Conservation (phyloP, 371 early-diverging fungal genomes). For the Syncephalis plumigaleata region DNA sequence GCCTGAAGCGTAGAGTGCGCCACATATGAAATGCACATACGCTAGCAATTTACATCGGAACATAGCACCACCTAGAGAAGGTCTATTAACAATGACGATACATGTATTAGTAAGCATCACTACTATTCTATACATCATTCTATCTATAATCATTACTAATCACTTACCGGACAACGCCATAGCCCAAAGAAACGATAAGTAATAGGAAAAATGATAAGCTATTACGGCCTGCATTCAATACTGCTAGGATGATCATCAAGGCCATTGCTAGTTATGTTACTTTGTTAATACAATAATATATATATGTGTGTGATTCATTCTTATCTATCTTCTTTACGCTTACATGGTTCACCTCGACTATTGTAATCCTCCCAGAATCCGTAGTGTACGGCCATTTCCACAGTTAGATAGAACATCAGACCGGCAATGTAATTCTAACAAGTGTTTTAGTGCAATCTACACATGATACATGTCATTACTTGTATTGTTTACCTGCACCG, state of each 20-base stretch:
- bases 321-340: too few relatives aligned
- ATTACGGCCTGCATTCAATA: slow-evolving; percentile 79
- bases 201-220: slow-evolving; percentile 90
- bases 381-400: slow-evolving; percentile 84
- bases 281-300: slow-evolving; percentile 5
- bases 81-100: slow-evolving; percentile 24
- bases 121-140: background rate
- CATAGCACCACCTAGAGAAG: slow-evolving; percentile 82
- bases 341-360: slow-evolving; percentile 36
- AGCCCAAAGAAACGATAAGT: slow-evolving; percentile 85
- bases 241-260: slow-evolving; percentile 38
- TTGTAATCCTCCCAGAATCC: slow-evolving; percentile 71
- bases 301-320: background rate
- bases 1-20: slow-evolving; percentile 71
- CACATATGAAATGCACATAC: slow-evolving; percentile 69
- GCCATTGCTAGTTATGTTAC: slow-evolving; percentile 21
- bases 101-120: background rate
- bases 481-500: slow-evolving; percentile 34
- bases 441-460: background rate
- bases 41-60: slow-evolving; percentile 60
- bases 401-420: slow-evolving; percentile 63
- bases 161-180: slow-evolving; percentile 75
- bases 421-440: slow-evolving; percentile 60
- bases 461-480: background rate
- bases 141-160: background rate